These are phyloP conservation scores for Coffea humblotiana DNA, from an alignment of 305 asterid genomes.

Conservation along the genomic window DNA sequence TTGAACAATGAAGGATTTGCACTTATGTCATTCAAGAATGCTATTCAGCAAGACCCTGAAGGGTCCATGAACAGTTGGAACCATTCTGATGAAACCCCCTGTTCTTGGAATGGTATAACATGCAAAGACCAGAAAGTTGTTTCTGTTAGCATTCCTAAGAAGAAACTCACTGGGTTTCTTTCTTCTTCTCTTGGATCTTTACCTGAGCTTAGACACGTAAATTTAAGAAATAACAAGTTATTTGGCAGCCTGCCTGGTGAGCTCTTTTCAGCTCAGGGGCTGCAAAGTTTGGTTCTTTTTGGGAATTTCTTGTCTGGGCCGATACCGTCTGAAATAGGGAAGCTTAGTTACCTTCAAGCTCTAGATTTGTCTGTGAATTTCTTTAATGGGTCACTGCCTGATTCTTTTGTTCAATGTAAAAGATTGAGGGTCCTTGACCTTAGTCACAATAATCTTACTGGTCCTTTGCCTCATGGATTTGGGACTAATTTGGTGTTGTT, in stretches of 20 bases:
- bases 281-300: constrained; percentile 88
- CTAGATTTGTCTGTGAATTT: constrained; percentile 75
- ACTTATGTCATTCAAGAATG: constrained; percentile 60
- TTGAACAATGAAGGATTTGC: constrained; percentile 73
- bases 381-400: constrained; percentile 72
- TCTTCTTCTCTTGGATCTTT: constrained; percentile 74
- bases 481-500: constrained; percentile 54
- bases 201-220: constrained; percentile 74
- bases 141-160: constrained; percentile 72
- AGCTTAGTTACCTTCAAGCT: constrained; percentile 57
- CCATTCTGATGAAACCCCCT: constrained; percentile 68
- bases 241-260: constrained; percentile 55
- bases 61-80: constrained; percentile 77
- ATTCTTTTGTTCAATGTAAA: constrained; percentile 50
- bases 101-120: constrained; percentile 91
- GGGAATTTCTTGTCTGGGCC: constrained; percentile 73
- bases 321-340: constrained; percentile 69
- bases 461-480: constrained; percentile 61
- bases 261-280: constrained; percentile 53
- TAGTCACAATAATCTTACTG: constrained; percentile 63
- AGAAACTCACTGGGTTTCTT: constrained; percentile 69
- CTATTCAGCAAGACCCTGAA: constrained; percentile 65
- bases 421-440: constrained; percentile 62
- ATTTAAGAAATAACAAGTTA: constrained; percentile 69
- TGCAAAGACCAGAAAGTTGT: constrained; percentile 71